phyloP scores from a whole-genome alignment of 495 filamentous ascomycete species.

The Penicillium lividum region DNA sequence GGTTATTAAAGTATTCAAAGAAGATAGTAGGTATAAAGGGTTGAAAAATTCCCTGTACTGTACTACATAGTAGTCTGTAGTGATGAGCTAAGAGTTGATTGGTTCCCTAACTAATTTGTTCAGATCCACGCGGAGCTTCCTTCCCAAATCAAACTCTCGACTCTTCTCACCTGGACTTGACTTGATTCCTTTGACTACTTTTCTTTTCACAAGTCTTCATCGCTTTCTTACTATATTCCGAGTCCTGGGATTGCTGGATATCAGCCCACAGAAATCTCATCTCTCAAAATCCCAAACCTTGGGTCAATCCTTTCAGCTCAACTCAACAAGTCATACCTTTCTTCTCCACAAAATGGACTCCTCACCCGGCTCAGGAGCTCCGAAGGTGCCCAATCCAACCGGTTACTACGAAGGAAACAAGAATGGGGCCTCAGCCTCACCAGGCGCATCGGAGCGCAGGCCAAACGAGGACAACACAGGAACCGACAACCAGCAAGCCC shows the following conservation, averaged over 20 bases:
- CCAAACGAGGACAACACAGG: conserved; percentile 23
- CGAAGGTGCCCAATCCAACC: conserved; percentile 1
- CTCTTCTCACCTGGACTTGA: neutral
- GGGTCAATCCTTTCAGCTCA: neutral
- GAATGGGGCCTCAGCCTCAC: conserved; percentile 13
- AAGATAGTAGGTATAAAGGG: too few species aligned
- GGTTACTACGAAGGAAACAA: conserved; percentile 3
- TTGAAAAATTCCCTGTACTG: too few species aligned
- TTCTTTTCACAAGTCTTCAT: neutral
- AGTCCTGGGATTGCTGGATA: neutral
- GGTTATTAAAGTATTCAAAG: too few species aligned
- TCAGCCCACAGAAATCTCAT: neutral
- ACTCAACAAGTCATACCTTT: neutral
- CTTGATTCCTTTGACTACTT: neutral
- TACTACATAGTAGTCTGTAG: too few species aligned
- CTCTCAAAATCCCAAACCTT: neutral
- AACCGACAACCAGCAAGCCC: conserved; percentile 17
- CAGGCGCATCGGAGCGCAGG: conserved; percentile 25
- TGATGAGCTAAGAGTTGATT: neutral
- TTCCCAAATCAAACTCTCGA: neutral
- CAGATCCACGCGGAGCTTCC: conserved; percentile 3
- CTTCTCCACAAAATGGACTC: conserved; percentile 13
- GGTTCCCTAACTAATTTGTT: neutral
- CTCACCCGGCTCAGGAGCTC: conserved; percentile 9
- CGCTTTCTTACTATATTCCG: neutral